These are phyloP conservation scores for Acacia pycnantha DNA, from an alignment of 331 rosid species.

Conservation along the genomic window DNA sequence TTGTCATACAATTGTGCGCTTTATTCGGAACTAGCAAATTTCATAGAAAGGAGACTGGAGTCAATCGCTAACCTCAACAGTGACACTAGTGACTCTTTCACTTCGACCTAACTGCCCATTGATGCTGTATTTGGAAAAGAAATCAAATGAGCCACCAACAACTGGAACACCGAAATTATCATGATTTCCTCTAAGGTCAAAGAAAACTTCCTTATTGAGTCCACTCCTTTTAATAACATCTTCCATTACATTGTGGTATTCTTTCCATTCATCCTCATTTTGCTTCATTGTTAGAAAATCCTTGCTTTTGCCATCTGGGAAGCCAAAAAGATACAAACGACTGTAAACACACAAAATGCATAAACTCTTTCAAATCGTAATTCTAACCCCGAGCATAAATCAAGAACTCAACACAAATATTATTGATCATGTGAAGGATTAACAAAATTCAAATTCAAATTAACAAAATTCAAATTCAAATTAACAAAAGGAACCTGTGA, in stretches of 20 bases:
- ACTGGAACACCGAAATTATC: constrained; percentile 86
- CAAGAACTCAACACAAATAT: not conserved
- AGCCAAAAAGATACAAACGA: not conserved
- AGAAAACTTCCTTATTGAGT: constrained; percentile 66
- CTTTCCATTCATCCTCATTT: constrained; percentile 89
- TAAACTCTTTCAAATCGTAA: not conserved
- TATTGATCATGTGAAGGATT: too few species aligned
- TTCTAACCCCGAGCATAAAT: not conserved
- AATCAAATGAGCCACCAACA: constrained; percentile 73
- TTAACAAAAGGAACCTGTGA: constrained; percentile 55
- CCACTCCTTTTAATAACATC: constrained; percentile 66
- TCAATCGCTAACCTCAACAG: constrained; percentile 64
- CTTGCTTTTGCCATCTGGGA: constrained; percentile 84
- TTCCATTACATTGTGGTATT: constrained; percentile 61
- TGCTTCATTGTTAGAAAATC: constrained; percentile 84
- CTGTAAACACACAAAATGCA: not conserved
- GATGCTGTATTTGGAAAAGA: constrained; percentile 78
- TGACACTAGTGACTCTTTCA: constrained; percentile 63
- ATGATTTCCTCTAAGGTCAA: constrained; percentile 87
- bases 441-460: not conserved
- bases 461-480: not conserved
- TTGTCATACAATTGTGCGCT: not conserved
- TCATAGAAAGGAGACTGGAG: constrained; percentile 23
- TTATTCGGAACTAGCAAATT: not conserved
- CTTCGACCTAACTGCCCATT: constrained; percentile 76